Evolutionary conservation across 257 asterid species (phyloP), one percentile per base, ranked within the genome.

Genomic region (Solanum phureja): DNA sequence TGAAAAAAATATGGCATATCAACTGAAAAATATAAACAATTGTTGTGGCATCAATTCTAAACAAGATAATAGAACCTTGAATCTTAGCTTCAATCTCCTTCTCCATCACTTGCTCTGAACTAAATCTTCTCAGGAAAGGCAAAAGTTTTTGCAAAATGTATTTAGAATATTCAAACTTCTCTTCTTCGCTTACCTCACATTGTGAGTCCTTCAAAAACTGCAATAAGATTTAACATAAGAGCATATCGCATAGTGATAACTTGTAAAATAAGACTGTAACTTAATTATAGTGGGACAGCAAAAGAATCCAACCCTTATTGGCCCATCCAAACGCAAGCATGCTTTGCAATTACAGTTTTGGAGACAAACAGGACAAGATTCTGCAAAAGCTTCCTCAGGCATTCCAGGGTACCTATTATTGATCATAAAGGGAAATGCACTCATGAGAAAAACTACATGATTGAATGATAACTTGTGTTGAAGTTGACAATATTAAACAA

Each of bases 321-420:
- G 90, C 44, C 92, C 92, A 37, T 93, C 93, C 92, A 95, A 85
- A 58, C 98, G 90, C 95, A 97, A 87, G 92, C 99, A 97, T 31
- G 91, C 71, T 94, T 97, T 97, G 94, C 99, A 97, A 88, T 97
- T 97, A 93, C 99, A 97, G 89, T 93, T 96, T 19, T 87, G 83
- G 79, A 87, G 82, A 93, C 99, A 97, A 88, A 93, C 95, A 66
- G 99, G 99, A 89, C 99, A 97, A 87, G 92, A 91, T 89, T 94
- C 89, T 56, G 90, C 96, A 87, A 97, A 94, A 88, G 85, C 95
- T 92, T 92, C 96, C 91, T 94, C 94, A 11, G 93, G 83, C 95
- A 91, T 88, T 72, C 87, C 91, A 58, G 99, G 98, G 87, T 97
- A 97, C 99, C 99, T 95, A 90, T 56, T 58, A 87, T 89, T 76